phyloP scores from a whole-genome alignment of 495 filamentous ascomycete genomes.

The Melanomma pulvis-pyrius region DNA sequence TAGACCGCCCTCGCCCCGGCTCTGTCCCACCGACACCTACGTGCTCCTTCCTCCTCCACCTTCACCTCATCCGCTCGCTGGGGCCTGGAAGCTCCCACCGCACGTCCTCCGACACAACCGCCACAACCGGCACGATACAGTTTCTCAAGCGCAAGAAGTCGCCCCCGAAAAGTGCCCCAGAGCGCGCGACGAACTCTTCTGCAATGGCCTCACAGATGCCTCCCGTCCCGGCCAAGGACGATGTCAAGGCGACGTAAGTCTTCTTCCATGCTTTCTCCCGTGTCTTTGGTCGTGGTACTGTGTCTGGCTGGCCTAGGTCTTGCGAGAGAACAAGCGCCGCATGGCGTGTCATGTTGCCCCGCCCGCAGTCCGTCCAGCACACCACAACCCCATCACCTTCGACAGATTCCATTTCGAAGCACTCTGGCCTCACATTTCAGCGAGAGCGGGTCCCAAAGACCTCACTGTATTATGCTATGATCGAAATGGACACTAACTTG shows the following conservation, averaged over 20 bases:
- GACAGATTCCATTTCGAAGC: background rate
- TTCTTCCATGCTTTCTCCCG: background rate
- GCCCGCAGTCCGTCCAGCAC: background rate
- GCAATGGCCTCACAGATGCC: slow-evolving; percentile 40
- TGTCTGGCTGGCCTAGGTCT: background rate
- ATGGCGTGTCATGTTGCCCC: background rate
- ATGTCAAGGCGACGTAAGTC: slow-evolving; percentile 79
- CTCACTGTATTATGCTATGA: background rate
- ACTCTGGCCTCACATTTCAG: background rate
- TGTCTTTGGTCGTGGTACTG: background rate
- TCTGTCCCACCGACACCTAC: background rate
- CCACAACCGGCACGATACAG: slow-evolving; percentile 22
- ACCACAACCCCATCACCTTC: background rate
- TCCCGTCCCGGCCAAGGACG: slow-evolving; percentile 71
- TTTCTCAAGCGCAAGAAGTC: slow-evolving; percentile 35
- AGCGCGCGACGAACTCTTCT: slow-evolving; percentile 28
- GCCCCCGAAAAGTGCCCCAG: slow-evolving; percentile 33
- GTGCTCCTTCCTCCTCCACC: background rate
- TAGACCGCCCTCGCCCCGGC: slow-evolving; percentile 3
- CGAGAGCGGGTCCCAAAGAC: no score
- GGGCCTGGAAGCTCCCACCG: slow-evolving; percentile 9
- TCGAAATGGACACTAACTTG: background rate
- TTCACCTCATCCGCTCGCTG: background rate
- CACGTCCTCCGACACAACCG: background rate
- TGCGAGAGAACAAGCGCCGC: background rate